A percentile compares a stretch with the other conserved stretches of the same genome.
phyloP scores from a whole-genome alignment of 208 protist genomes.

The Leishmania lainsoni region DNA sequence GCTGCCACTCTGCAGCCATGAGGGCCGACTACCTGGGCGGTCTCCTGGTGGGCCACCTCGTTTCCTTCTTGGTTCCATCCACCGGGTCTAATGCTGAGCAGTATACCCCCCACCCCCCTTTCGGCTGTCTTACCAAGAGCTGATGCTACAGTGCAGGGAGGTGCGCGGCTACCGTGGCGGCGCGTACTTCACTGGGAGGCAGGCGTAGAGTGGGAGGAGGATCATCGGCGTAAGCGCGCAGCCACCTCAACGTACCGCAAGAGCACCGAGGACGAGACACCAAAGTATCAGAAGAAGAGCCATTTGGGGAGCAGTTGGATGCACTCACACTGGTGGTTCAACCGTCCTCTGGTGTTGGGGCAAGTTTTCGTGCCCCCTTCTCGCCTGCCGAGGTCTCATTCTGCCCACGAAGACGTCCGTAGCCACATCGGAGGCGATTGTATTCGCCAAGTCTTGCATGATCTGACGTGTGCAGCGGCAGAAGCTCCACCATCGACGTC shows the following conservation, averaged over 20 bases:
- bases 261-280: background rate
- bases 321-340: slow-evolving; percentile 21
- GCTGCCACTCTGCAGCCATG: background rate
- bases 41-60: slow-evolving; percentile 18
- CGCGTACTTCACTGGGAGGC: slow-evolving; percentile 23
- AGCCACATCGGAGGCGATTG: background rate
- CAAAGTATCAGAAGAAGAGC: background rate
- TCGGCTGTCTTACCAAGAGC: background rate
- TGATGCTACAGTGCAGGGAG: background rate
- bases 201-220: slow-evolving; percentile 3
- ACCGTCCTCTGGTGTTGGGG: slow-evolving; percentile 7
- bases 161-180: background rate
- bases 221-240: background rate
- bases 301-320: slow-evolving; percentile 7
- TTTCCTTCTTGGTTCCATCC: slow-evolving; percentile 14
- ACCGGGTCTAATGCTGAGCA: background rate
- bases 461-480: background rate
- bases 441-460: background rate
- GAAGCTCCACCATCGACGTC: background rate
- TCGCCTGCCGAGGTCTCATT: background rate
- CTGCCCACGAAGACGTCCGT: background rate
- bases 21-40: slow-evolving; percentile 12
- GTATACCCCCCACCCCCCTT: background rate
- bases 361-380: background rate
- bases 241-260: background rate